Conservation (phyloP, 1,139 yeast genomes). For the Suhomyces maxii region DNA sequence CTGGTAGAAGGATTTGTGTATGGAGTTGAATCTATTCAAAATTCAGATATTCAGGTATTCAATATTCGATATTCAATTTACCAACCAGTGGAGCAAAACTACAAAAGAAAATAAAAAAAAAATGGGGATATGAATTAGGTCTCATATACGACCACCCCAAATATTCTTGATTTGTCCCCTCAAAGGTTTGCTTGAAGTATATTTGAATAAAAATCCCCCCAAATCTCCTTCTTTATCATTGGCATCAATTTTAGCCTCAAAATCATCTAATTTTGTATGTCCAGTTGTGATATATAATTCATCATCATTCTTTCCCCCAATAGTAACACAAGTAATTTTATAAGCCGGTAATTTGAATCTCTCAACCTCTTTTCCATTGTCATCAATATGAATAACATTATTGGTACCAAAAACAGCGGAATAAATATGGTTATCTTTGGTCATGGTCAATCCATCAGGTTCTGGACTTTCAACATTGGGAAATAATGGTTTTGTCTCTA, state of each 20-base stretch:
- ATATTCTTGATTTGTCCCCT: slow-evolving; percentile 29
- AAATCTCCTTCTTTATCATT: slow-evolving; percentile 45
- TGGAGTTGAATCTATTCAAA: too few species aligned
- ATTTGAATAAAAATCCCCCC: slow-evolving; percentile 48
- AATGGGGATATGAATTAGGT: too few species aligned
- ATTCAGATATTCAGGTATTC: too few species aligned
- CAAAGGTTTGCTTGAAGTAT: slow-evolving; percentile 21
- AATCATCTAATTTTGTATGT: slow-evolving; percentile 45
- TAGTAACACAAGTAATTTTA: slow-evolving; percentile 66
- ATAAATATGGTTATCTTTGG: slow-evolving; percentile 62
- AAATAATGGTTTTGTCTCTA: slow-evolving; percentile 39
- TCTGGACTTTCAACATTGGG: slow-evolving; percentile 44
- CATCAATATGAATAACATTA: slow-evolving; percentile 53
- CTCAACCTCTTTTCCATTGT: slow-evolving; percentile 52
- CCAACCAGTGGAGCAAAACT: too few species aligned
- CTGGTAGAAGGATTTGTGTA: too few species aligned
- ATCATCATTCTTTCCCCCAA: slow-evolving; percentile 63
- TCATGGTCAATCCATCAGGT: slow-evolving; percentile 81
- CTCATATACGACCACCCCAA: slow-evolving; percentile 25
- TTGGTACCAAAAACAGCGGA: slow-evolving; percentile 67
- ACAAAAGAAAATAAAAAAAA: too few species aligned
- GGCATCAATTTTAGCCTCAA: slow-evolving; percentile 30
- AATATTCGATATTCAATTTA: too few species aligned
- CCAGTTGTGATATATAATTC: slow-evolving; percentile 73
- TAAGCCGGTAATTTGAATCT: slow-evolving; percentile 60